phyloP scores from a whole-genome alignment of 106 monocot genomes.

The Dioscorea zingiberensis region DNA sequence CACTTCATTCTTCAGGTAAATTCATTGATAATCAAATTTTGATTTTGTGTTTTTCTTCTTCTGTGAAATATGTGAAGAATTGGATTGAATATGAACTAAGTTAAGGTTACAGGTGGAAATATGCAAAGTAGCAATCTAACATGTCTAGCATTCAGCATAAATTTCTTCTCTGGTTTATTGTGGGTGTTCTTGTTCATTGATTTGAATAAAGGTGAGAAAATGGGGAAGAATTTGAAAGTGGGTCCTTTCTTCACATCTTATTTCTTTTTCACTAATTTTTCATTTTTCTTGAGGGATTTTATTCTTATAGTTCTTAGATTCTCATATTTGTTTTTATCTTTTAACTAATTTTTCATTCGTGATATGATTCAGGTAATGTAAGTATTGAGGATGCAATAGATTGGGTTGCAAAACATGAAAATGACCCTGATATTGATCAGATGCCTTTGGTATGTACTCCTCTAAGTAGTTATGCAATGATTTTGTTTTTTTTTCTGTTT shows the following conservation, averaged over 20 bases:
- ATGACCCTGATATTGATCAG: slow-evolving; percentile 92
- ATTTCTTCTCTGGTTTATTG: no score
- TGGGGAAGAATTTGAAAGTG: no score
- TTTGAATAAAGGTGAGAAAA: no score
- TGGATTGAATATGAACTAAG: neutral
- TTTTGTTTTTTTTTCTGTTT: neutral
- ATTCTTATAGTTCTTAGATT: neutral
- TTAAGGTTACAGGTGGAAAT: neutral
- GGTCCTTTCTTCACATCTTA: no score
- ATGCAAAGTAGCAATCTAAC: no score
- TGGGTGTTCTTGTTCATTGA: no score
- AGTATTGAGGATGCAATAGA: slow-evolving; percentile 81
- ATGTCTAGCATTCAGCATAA: no score
- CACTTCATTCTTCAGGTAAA: slow-evolving; percentile 86
- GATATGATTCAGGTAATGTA: slow-evolving; percentile 53
- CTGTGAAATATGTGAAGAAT: neutral
- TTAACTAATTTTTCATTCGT: no score
- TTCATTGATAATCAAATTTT: neutral
- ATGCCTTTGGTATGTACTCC: slow-evolving; percentile 92
- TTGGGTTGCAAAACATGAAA: slow-evolving; percentile 93
- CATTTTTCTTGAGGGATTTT: neutral
- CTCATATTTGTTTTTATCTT: no score
- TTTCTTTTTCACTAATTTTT: neutral
- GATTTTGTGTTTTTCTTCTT: neutral
- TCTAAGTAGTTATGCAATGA: no score